Evolutionary conservation across 768 basidiomycete species (phyloP).

Genomic region (Agaricus sinodeliciosus): DNA sequence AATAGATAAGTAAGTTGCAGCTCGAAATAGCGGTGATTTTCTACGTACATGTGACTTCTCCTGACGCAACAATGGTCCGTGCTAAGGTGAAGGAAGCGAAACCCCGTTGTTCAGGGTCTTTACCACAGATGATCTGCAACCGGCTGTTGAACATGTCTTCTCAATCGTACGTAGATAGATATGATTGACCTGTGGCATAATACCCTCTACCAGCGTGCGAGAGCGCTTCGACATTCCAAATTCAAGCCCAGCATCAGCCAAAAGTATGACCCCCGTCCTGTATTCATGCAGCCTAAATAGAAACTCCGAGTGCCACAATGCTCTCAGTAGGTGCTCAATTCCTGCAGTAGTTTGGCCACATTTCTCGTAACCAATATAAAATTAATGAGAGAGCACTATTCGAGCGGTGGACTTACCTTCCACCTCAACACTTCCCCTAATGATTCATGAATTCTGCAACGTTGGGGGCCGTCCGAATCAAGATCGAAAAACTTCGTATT

Average conservation of each 20-base stretch:
- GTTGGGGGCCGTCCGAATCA: slow-evolving; percentile 30
- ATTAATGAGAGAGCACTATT: slow-evolving; percentile 25
- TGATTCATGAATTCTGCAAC: slow-evolving; percentile 29
- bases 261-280: slow-evolving; percentile 59
- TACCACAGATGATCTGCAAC: slow-evolving; percentile 57
- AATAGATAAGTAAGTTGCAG: not conserved
- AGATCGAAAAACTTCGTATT: slow-evolving; percentile 50
- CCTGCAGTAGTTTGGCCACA: slow-evolving; percentile 55
- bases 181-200: slow-evolving; percentile 68
- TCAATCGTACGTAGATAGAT: not conserved
- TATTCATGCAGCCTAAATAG: slow-evolving; percentile 62
- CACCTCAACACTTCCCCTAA: slow-evolving; percentile 40
- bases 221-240: slow-evolving; percentile 69
- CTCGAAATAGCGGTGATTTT: not conserved
- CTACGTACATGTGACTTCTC: slow-evolving; percentile 36
- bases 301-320: slow-evolving; percentile 78
- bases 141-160: not conserved
- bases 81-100: slow-evolving; percentile 69
- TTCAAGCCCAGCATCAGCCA: slow-evolving; percentile 76
- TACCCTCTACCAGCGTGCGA: slow-evolving; percentile 61
- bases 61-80: slow-evolving; percentile 64
- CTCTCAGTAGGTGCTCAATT: slow-evolving; percentile 61
- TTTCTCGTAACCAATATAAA: slow-evolving; percentile 39
- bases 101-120: slow-evolving; percentile 71
- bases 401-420: slow-evolving; percentile 24